phyloP scores from a whole-genome alignment of 805 yeast species.

The Yarrowia osloensis region DNA sequence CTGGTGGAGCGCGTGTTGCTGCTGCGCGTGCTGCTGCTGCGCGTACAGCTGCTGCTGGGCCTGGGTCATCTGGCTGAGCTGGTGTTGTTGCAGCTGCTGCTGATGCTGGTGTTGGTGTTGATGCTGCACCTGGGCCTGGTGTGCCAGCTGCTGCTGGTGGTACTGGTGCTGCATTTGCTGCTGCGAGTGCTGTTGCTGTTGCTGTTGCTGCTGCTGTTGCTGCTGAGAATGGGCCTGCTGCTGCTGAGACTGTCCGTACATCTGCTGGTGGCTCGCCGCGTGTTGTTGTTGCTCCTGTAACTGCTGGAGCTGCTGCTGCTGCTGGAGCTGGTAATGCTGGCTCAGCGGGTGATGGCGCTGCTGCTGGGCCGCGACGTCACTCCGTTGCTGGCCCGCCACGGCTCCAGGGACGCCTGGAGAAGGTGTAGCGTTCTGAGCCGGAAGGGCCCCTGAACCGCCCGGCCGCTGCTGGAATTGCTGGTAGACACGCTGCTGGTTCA shows the following conservation, averaged over 20 bases:
- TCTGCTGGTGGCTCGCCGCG: no score
- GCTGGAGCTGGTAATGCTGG: neutral
- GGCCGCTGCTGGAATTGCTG: constrained; percentile 25
- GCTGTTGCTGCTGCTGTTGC: neutral
- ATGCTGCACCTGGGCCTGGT: neutral
- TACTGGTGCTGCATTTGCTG: neutral
- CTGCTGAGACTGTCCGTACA: constrained; percentile 6
- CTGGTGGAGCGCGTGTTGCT: constrained; percentile 22
- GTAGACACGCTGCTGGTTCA: constrained; percentile 27
- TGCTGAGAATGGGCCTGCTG: constrained; percentile 1
- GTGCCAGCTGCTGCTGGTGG: neutral
- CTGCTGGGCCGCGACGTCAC: no score
- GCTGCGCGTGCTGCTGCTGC: neutral
- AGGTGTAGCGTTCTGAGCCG: neutral
- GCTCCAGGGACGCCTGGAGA: neutral
- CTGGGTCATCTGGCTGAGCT: constrained; percentile 2
- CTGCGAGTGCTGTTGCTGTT: neutral
- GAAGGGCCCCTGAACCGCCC: constrained; percentile 12
- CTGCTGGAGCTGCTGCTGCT: constrained; percentile 8
- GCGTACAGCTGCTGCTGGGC: constrained; percentile 1
- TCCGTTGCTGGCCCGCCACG: neutral
- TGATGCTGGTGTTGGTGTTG: neutral
- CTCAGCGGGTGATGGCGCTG: neutral
- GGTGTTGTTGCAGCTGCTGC: constrained; percentile 15
- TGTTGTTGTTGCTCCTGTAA: constrained; percentile 6